These are phyloP conservation scores for Neofusicoccum ribis DNA, from an alignment of 2,329 filamentous ascomycete genomes.

Conservation along the genomic window DNA sequence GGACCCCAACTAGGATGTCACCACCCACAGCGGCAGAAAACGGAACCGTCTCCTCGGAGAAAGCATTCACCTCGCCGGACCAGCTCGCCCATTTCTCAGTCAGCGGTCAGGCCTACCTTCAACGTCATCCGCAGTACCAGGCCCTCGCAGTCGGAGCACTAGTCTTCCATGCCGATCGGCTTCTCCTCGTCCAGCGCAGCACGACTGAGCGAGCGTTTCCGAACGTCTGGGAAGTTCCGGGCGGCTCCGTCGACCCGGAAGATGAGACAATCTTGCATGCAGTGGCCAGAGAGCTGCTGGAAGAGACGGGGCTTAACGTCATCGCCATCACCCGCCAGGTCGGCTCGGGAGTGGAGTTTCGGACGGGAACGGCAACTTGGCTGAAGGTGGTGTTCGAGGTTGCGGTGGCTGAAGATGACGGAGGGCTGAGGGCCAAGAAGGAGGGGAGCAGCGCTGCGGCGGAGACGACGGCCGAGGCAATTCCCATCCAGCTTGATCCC, in stretches of 20 bases:
- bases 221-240: constrained; percentile 50
- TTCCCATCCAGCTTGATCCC: constrained; percentile 37
- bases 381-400: constrained; percentile 40
- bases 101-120: constrained; percentile 30
- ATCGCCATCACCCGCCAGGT: constrained; percentile 46
- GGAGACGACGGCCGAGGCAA: background rate
- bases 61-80: background rate
- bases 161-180: constrained; percentile 34
- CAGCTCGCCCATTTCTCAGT: constrained; percentile 23
- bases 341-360: constrained; percentile 28
- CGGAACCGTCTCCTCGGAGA: background rate
- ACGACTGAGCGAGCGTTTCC: constrained; percentile 37
- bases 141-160: constrained; percentile 32
- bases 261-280: constrained; percentile 52
- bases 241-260: constrained; percentile 48
- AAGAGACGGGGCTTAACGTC: constrained; percentile 53
- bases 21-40: background rate
- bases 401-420: constrained; percentile 27
- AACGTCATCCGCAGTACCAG: constrained; percentile 30
- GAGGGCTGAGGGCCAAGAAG: constrained; percentile 1
- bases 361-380: constrained; percentile 28
- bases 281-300: constrained; percentile 52
- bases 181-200: constrained; percentile 39
- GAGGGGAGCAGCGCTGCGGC: background rate
- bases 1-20: constrained; percentile 18